Conservation (phyloP, 2,329 filamentous ascomycete species). For the Alternaria sp. region DNA sequence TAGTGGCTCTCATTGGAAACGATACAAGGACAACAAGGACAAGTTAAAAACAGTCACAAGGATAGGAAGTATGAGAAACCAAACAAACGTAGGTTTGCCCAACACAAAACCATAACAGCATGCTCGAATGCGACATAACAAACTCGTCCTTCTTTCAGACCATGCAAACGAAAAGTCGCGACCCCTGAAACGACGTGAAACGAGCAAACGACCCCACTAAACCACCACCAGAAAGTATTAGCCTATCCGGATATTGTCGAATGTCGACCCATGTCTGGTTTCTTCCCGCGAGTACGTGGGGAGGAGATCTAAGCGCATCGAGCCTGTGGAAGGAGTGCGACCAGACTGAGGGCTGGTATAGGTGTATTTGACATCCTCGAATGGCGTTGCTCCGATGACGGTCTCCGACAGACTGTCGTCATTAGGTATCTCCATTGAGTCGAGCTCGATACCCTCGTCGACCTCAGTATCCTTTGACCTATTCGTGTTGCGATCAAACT, state of each 20-base stretch:
- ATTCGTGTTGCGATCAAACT: not conserved
- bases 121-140: not conserved
- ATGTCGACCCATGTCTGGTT: not conserved
- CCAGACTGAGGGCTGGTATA: not conserved
- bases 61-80: not conserved
- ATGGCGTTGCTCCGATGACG: not conserved
- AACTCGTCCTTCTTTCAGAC: not conserved
- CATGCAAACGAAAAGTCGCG: not conserved
- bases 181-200: not conserved
- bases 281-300: not conserved
- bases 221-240: not conserved
- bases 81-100: not conserved
- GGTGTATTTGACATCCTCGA: not conserved
- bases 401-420: not conserved
- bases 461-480: not conserved
- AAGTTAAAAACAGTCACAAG: not conserved
- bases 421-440: not conserved
- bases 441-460: slow-evolving; percentile 1
- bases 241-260: not conserved
- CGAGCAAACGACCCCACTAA: not conserved
- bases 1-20: not conserved
- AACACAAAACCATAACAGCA: not conserved
- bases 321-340: not conserved
- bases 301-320: not conserved
- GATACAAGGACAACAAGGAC: not conserved